These are phyloP conservation scores for Mesembryanthemum crystallinum DNA, from an alignment of 148 eudicot genomes.

Conservation along the genomic window DNA sequence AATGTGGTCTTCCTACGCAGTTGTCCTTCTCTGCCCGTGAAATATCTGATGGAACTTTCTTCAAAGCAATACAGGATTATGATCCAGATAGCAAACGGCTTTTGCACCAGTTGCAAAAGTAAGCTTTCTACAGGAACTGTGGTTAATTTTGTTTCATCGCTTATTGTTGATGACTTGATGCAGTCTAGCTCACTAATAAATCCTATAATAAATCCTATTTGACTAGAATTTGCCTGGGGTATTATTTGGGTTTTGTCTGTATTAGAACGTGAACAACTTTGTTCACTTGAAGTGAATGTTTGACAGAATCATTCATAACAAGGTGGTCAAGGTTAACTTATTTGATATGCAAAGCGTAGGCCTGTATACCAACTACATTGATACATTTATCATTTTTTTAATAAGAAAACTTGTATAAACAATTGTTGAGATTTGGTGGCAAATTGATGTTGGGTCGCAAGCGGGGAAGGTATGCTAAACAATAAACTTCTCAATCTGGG, in stretches of 20 bases:
- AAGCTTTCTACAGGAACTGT: conserved; percentile 28
- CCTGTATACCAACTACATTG: neutral
- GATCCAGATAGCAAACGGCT: conserved; percentile 86
- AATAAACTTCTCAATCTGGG: too few species aligned
- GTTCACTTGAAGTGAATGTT: neutral
- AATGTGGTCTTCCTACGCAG: conserved; percentile 81
- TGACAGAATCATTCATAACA: neutral
- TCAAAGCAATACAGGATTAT: conserved; percentile 79
- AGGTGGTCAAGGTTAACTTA: neutral
- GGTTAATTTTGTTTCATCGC: neutral
- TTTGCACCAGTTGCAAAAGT: conserved; percentile 66
- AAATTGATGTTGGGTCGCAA: too few species aligned
- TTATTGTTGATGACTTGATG: neutral
- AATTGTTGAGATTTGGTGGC: too few species aligned
- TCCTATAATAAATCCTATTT: neutral
- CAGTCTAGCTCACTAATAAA: neutral
- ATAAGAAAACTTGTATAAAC: too few species aligned
- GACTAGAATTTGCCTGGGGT: neutral
- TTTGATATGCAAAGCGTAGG: neutral
- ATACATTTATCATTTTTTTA: neutral
- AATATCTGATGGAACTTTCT: conserved; percentile 86
- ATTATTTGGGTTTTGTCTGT: neutral
- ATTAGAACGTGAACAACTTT: neutral
- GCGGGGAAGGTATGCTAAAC: too few species aligned
- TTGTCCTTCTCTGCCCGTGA: conserved; percentile 89